A percentile compares a stretch with the other conserved stretches of the same genome.
Conservation (phyloP, 192 early-diverging fungal species). For the Gryganskiella cystojenkinii region DNA sequence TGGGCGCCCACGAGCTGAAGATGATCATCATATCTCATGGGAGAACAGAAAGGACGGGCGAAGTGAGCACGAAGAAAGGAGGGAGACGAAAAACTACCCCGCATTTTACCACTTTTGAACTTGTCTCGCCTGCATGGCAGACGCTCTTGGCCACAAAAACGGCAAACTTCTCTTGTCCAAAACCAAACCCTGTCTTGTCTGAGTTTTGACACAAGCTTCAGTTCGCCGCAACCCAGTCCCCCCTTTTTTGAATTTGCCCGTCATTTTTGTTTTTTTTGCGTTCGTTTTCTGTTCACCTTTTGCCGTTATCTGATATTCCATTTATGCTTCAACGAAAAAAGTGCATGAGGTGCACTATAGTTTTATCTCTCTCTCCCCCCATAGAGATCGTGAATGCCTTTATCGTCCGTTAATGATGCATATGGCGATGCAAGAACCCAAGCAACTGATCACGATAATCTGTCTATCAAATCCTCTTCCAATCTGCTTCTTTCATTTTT, state of each 20-base stretch:
- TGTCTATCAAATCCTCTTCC: too few species aligned
- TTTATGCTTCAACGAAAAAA: too few species aligned
- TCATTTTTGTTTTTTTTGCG: background rate
- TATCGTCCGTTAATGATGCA: too few species aligned
- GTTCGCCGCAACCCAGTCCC: background rate
- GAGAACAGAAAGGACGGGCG: background rate
- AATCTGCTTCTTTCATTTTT: background rate
- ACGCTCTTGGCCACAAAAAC: too few species aligned
- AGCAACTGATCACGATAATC: background rate
- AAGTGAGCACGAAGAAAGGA: background rate
- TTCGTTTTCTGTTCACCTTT: background rate
- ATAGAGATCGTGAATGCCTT: too few species aligned
- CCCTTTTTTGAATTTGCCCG: background rate
- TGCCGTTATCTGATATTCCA: background rate
- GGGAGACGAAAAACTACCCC: slow-evolving; percentile 25
- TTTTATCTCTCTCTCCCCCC: too few species aligned
- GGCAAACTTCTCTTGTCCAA: too few species aligned
- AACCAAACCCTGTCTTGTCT: too few species aligned
- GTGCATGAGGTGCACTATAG: too few species aligned
- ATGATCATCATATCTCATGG: background rate
- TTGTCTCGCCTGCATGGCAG: background rate
- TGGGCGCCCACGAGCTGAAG: background rate
- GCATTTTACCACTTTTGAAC: slow-evolving; percentile 46
- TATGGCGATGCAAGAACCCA: background rate
- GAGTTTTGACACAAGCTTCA: too few species aligned